Base-by-base conservation (phyloP, 2,329 filamentous ascomycete species). In the Sporothrix brunneoviolacea region DNA sequence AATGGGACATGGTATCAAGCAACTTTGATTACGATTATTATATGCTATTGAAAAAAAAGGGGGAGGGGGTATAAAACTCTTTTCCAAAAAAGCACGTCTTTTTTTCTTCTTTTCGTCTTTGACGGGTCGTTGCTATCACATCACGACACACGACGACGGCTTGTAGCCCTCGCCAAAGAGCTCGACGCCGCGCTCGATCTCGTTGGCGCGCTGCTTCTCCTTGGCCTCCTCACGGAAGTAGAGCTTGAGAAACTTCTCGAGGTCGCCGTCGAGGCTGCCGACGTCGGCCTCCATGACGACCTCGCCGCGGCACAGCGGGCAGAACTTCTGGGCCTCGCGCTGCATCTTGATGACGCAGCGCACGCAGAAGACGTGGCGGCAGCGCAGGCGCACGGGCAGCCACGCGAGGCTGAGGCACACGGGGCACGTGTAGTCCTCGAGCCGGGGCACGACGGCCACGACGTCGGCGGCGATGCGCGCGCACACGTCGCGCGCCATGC, bases 401-500 rank as follows among this genome's bases (percentile, higher is more conserved):
- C 86, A 93, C n/a, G 84, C 81, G 52, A 95, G 80, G 38, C 78
- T 79, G 59, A 84, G 83, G 68, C 89, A 93, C 53, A 93, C 81
- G 2, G 88, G 88, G 59, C 88, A 94, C 8, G 83, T 73, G 66
- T 90, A 91, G 66, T 94, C 89, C 61, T 89, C 83, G n/a, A 93
- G 67, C 60, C 90, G 87, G 1, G 89, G 89, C 7, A 94, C 83
- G 39, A 86, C 73, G 10, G 77, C 77, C 16, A 94, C 74, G 4
- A 95, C 74, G 54, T 89, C 80, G 28, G 80, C 77, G 1, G 84
- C 83, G 55, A 95, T 79, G 59, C 86, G 79, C 19, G 84, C 80
- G 62, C 87, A 90, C 41, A 93, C 77, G 51, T 86, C 82, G 61
- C 83, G 86, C 37, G 88, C 85, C 55, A 93, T 79, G 47, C 77